A percentile compares a stretch with the other conserved stretches of the same genome.
Conservation (phyloP, 345 rosid genomes). For the Cardamine occulta region DNA sequence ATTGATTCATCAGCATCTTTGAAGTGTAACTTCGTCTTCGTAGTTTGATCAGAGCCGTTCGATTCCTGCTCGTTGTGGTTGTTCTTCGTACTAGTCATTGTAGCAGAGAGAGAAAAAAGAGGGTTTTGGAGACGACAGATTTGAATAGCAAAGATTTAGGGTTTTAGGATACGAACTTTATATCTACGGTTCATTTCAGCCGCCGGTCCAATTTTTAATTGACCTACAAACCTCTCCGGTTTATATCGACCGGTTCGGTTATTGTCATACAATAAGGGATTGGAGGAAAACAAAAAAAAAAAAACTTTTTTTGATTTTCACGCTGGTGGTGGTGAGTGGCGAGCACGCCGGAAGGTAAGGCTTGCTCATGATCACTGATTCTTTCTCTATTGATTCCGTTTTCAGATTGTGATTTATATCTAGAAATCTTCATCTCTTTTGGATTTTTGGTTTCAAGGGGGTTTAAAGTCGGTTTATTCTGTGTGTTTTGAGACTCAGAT, state of each 20-base stretch:
- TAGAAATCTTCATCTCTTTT: too few relatives aligned
- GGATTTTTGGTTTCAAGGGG: background rate
- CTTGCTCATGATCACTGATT: conserved; percentile 1
- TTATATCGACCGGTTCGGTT: conserved; percentile 13
- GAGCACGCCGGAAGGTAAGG: conserved; percentile 33
- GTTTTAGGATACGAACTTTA: conserved; percentile 34
- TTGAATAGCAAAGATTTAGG: conserved; percentile 27
- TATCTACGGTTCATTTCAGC: background rate
- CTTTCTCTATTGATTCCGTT: background rate
- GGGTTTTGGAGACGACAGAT: conserved; percentile 27
- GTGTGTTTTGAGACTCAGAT: too few relatives aligned
- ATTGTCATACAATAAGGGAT: background rate
- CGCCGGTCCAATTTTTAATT: background rate
- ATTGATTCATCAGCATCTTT: conserved; percentile 58
- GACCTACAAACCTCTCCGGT: background rate
- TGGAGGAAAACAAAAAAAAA: background rate
- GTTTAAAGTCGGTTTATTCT: too few relatives aligned
- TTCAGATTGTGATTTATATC: background rate
- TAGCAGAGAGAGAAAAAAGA: background rate
- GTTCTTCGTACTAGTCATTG: conserved; percentile 50
- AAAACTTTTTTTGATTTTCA: background rate
- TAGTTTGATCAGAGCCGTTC: conserved; percentile 24
- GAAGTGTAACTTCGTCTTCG: conserved; percentile 48
- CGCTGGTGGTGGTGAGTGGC: conserved; percentile 23
- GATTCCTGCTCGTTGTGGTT: conserved; percentile 39